A percentile compares a stretch with the other conserved stretches of the same genome.
Evolutionary conservation across 2,329 filamentous ascomycete genomes (phyloP).

Genomic region (Claviceps humidiphila): DNA sequence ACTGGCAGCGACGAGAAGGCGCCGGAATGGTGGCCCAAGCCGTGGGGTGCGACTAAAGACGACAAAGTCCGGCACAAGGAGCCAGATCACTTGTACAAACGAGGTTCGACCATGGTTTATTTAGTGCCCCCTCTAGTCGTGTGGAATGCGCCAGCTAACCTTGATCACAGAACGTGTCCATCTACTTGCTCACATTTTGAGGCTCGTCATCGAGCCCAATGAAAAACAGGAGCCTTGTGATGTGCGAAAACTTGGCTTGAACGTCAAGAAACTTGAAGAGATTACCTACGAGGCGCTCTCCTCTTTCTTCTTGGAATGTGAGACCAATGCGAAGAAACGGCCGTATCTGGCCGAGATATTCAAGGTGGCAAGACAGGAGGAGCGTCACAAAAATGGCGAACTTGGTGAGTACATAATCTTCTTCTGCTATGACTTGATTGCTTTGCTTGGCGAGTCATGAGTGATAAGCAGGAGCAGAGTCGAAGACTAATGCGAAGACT

Average conservation of each 20-base stretch:
- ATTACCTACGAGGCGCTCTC: conserved; percentile 45
- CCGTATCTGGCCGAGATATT: conserved; percentile 47
- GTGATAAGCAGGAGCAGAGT: background rate
- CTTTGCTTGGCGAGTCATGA: background rate
- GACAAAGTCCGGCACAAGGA: conserved; percentile 54
- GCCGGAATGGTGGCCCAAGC: conserved; percentile 54
- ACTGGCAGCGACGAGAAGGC: conserved; percentile 49
- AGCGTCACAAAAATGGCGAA: conserved; percentile 40
- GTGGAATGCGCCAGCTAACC: background rate
- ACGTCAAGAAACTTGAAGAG: conserved; percentile 42
- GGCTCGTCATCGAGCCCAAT: conserved; percentile 39
- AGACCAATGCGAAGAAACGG: conserved; percentile 41
- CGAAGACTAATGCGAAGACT: conserved; percentile 4
- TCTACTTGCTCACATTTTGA: conserved; percentile 46
- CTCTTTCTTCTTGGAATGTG: conserved; percentile 43
- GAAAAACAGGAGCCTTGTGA: conserved; percentile 32
- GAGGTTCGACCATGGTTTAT: conserved; percentile 32
- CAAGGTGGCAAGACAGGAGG: conserved; percentile 43
- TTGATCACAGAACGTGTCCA: conserved; percentile 38
- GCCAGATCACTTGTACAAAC: conserved; percentile 59
- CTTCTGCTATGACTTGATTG: background rate
- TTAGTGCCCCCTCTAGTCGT: background rate
- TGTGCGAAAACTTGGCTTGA: conserved; percentile 39
- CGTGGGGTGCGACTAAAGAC: conserved; percentile 35
- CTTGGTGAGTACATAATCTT: conserved; percentile 33